Evolutionary conservation across 2,329 filamentous ascomycete genomes (phyloP).

Genomic region (Biscogniauxia marginata): DNA sequence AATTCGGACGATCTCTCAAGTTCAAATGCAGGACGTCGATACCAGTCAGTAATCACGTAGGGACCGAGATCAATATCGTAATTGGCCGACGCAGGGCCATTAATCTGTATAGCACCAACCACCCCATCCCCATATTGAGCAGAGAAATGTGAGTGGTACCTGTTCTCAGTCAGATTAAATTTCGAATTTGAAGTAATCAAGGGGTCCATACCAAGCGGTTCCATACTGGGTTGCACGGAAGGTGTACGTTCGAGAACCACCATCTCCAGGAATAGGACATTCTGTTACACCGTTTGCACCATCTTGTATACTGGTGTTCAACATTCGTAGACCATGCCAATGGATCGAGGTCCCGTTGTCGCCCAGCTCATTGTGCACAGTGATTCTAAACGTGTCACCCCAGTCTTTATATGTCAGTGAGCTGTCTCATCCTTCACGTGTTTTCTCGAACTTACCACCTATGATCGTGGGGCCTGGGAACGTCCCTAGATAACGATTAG

Average conservation of each 20-base stretch:
- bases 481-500: background rate
- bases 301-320: constrained; percentile 41
- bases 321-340: constrained; percentile 48
- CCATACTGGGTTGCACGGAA: constrained; percentile 39
- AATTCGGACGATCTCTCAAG: constrained; percentile 12
- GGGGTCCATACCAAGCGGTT: background rate
- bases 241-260: constrained; percentile 33
- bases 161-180: background rate
- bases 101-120: constrained; percentile 49
- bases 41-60: constrained; percentile 51
- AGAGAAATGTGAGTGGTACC: constrained; percentile 34
- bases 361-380: constrained; percentile 49
- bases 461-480: background rate
- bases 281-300: constrained; percentile 46
- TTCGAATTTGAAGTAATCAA: background rate
- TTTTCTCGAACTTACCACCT: background rate
- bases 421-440: no score
- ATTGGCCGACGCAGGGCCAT: constrained; percentile 47
- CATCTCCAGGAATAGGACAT: constrained; percentile 38
- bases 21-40: constrained; percentile 20
- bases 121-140: constrained; percentile 53
- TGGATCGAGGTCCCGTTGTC: constrained; percentile 42
- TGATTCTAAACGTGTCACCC: constrained; percentile 1
- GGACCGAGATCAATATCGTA: constrained; percentile 55
- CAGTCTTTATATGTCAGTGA: background rate